These are phyloP conservation scores for Epichloe gansuensis DNA, from an alignment of 2,329 filamentous ascomycete genomes.

Conservation along the genomic window DNA sequence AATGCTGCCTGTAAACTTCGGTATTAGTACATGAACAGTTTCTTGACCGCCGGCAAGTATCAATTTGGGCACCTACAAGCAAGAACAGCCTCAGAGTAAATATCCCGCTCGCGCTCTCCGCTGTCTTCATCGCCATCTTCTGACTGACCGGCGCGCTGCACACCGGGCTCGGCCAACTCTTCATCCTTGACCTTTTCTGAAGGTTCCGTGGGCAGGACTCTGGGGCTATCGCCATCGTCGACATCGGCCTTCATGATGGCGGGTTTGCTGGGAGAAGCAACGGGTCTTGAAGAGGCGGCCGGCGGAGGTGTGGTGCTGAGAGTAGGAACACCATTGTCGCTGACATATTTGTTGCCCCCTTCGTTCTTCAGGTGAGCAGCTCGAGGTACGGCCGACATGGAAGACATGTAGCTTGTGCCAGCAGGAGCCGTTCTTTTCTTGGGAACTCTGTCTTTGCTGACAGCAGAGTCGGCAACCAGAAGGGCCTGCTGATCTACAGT, in stretches of 20 bases:
- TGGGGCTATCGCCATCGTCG: conserved; percentile 68
- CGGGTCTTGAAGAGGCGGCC: conserved; percentile 25
- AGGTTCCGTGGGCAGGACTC: conserved; percentile 63
- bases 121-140: conserved; percentile 64
- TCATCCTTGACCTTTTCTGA: conserved; percentile 49
- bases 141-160: conserved; percentile 42
- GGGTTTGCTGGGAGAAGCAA: conserved; percentile 47
- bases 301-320: conserved; percentile 56
- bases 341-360: conserved; percentile 24
- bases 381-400: conserved; percentile 50
- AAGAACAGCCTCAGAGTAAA: conserved; percentile 87
- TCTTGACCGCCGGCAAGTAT: not conserved
- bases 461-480: conserved; percentile 71
- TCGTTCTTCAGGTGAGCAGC: conserved; percentile 53
- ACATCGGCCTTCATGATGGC: conserved; percentile 65
- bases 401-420: conserved; percentile 41
- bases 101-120: conserved; percentile 72
- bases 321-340: conserved; percentile 53
- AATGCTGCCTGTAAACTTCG: conserved; percentile 57
- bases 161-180: conserved; percentile 46
- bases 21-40: not conserved
- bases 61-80: conserved; percentile 50
- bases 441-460: conserved; percentile 49
- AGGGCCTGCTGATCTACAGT: conserved; percentile 96
- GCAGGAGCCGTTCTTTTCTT: conserved; percentile 60